A percentile compares a stretch with the other conserved stretches of the same genome.
Evolutionary conservation across 768 basidiomycete genomes (phyloP).

Genomic region (Solioccasus polychromus): DNA sequence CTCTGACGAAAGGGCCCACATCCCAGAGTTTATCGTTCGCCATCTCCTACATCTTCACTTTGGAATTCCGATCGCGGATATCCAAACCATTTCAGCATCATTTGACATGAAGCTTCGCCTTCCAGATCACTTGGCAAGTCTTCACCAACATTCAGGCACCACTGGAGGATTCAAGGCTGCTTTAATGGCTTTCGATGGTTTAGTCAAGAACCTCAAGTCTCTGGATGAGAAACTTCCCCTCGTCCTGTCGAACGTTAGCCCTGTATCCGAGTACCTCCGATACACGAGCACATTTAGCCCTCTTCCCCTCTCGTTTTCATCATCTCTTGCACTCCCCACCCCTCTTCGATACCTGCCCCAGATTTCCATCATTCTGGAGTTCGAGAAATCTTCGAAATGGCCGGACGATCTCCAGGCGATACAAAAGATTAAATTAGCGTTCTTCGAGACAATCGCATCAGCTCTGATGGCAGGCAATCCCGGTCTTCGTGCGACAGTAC

Average conservation of each 20-base stretch:
- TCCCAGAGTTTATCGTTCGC: slow-evolving; percentile 70
- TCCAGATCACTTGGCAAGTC: slow-evolving; percentile 49
- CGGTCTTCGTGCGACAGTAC: slow-evolving; percentile 57
- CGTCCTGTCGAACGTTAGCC: slow-evolving; percentile 69
- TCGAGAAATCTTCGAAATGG: slow-evolving; percentile 92
- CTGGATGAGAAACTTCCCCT: slow-evolving; percentile 75
- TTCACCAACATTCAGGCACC: slow-evolving; percentile 35
- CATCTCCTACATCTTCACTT: slow-evolving; percentile 80
- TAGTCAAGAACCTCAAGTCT: slow-evolving; percentile 74
- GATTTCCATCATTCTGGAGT: slow-evolving; percentile 78
- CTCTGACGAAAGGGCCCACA: slow-evolving; percentile 73
- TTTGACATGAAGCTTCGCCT: slow-evolving; percentile 61
- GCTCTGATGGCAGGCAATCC: slow-evolving; percentile 52
- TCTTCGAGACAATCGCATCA: slow-evolving; percentile 78
- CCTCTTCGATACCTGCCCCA: slow-evolving; percentile 65
- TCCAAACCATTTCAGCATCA: slow-evolving; percentile 54
- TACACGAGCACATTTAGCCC: slow-evolving; percentile 86
- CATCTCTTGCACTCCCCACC: slow-evolving; percentile 49
- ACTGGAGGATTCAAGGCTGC: slow-evolving; percentile 68
- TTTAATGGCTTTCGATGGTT: slow-evolving; percentile 70
- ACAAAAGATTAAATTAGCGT: slow-evolving; percentile 91
- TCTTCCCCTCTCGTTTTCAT: slow-evolving; percentile 57
- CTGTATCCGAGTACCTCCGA: slow-evolving; percentile 70
- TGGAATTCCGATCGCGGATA: slow-evolving; percentile 48
- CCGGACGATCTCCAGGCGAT: slow-evolving; percentile 91